phyloP scores from a whole-genome alignment of 306 rosid species.

The Oemleria cerasiformis region DNA sequence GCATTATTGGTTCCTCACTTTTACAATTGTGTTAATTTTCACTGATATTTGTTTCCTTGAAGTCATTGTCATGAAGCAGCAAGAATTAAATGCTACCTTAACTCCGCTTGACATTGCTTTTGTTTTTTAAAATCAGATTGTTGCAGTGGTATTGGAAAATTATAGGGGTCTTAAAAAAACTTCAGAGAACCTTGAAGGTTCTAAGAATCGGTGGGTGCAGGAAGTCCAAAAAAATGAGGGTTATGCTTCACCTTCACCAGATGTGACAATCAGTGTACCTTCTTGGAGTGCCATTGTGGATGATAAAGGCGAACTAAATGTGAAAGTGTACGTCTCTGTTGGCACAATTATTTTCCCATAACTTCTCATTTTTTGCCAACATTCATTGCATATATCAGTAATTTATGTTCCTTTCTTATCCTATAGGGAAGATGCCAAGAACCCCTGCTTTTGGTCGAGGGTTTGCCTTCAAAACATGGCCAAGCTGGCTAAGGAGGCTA shows the following conservation, averaged over 20 bases:
- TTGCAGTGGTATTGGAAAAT: conserved; percentile 79
- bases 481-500: conserved; percentile 84
- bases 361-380: conserved; percentile 12
- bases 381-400: conserved; percentile 18
- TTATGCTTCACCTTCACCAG: conserved; percentile 44
- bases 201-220: conserved; percentile 48
- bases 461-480: conserved; percentile 92
- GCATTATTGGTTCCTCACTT: not conserved
- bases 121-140: conserved; percentile 54
- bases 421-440: conserved; percentile 73
- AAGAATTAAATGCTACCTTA: conserved; percentile 13
- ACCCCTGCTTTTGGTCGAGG: conserved; percentile 83
- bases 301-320: conserved; percentile 55
- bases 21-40: not conserved
- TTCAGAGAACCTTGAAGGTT: conserved; percentile 31
- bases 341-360: conserved; percentile 21
- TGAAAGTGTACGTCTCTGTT: conserved; percentile 53
- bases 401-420: conserved; percentile 22
- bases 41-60: not conserved
- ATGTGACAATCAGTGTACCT: conserved; percentile 42
- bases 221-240: conserved; percentile 50
- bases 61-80: not conserved
- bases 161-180: conserved; percentile 48
- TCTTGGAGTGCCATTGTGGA: conserved; percentile 63
- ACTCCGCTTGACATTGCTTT: conserved; percentile 10